Conservation (phyloP, 345 rosid species). For the Heritiera fomes region DNA sequence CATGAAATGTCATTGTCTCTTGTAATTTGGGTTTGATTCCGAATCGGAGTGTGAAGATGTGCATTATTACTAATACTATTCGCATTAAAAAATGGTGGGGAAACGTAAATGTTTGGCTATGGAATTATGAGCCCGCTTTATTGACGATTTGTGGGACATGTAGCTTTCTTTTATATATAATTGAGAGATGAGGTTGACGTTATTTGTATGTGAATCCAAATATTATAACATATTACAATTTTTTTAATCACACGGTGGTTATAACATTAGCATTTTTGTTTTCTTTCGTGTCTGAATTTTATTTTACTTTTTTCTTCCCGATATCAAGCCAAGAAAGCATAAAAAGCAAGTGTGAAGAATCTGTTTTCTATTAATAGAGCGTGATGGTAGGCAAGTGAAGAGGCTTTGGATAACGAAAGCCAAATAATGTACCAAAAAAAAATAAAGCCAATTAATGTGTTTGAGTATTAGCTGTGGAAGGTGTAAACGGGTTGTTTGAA, state of each 20-base stretch:
- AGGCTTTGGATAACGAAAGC: background rate
- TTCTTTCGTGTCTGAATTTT: background rate
- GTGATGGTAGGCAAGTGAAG: slow-evolving; percentile 7
- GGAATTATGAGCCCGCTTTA: background rate
- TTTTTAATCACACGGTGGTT: too few species aligned
- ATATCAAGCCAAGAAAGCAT: background rate
- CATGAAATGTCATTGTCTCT: slow-evolving; percentile 12
- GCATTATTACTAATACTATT: background rate
- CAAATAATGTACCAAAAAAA: background rate
- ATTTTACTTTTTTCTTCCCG: background rate
- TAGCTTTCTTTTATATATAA: background rate
- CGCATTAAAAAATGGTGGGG: slow-evolving; percentile 9
- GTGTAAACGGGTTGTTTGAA: slow-evolving; percentile 33
- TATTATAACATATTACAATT: too few species aligned
- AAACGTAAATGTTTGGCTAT: slow-evolving; percentile 3
- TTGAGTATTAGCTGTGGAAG: slow-evolving; percentile 13
- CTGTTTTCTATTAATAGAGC: slow-evolving; percentile 8
- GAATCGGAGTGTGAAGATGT: background rate
- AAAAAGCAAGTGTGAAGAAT: background rate
- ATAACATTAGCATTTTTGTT: background rate
- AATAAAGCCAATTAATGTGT: background rate
- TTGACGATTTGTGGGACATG: slow-evolving; percentile 1
- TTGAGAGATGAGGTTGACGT: too few species aligned
- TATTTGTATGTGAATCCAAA: too few species aligned
- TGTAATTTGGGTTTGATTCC: background rate